phyloP scores from a whole-genome alignment of 2,329 filamentous ascomycete genomes.

The Alternaria hordeiaustralica region DNA sequence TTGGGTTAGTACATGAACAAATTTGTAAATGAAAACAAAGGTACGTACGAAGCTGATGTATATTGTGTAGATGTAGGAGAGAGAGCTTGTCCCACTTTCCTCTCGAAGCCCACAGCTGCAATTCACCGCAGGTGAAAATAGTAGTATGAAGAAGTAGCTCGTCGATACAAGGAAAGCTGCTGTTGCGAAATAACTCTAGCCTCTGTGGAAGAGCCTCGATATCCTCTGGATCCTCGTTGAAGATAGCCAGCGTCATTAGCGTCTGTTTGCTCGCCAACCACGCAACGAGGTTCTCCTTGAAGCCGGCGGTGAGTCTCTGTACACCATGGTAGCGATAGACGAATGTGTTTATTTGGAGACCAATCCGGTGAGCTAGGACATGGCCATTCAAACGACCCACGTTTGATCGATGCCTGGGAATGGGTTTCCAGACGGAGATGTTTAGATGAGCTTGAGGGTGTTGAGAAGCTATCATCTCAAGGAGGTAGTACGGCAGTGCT shows the following conservation, averaged over 20 bases:
- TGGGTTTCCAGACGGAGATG: background rate
- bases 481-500: background rate
- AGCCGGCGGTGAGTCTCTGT: background rate
- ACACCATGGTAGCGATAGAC: background rate
- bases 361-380: background rate
- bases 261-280: background rate
- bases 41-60: background rate
- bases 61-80: background rate
- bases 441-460: background rate
- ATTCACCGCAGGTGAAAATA: constrained; percentile 5
- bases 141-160: background rate
- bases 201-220: constrained; percentile 1
- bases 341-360: background rate
- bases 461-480: background rate
- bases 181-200: background rate
- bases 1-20: background rate
- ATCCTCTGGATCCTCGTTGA: background rate
- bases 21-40: background rate
- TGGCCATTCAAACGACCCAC: background rate
- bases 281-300: background rate
- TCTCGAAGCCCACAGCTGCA: constrained; percentile 5
- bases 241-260: background rate
- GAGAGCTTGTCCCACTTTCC: constrained; percentile 2
- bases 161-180: background rate
- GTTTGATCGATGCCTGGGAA: background rate